phyloP scores from a whole-genome alignment of 148 eudicot genomes.

The Rhododendron molle region DNA sequence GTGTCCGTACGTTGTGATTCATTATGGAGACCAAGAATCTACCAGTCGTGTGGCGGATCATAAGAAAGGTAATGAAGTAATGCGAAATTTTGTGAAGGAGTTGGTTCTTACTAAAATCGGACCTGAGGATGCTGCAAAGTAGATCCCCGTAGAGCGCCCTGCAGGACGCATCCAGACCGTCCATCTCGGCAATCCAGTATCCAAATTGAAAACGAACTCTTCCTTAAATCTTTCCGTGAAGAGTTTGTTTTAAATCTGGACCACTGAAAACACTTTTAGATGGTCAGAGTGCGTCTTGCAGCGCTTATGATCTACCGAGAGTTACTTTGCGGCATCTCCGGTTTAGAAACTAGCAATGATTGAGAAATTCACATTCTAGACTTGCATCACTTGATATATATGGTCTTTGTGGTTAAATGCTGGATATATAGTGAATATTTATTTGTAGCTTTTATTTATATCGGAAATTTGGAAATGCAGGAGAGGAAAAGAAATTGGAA shows the following conservation, averaged over 20 bases:
- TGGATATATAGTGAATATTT: background rate
- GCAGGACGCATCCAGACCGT: too few relatives aligned
- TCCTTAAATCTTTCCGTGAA: too few relatives aligned
- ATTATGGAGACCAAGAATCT: constrained; percentile 20
- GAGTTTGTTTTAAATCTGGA: too few relatives aligned
- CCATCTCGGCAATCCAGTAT: too few relatives aligned
- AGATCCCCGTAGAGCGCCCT: too few relatives aligned
- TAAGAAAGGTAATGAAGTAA: constrained; percentile 8
- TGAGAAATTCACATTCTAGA: background rate
- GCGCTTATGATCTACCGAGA: too few relatives aligned
- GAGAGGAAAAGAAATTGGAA: constrained; percentile 18
- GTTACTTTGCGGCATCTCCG: too few relatives aligned
- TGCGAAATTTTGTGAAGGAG: background rate
- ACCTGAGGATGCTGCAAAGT: too few relatives aligned
- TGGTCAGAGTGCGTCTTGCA: too few relatives aligned
- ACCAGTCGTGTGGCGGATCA: constrained; percentile 16
- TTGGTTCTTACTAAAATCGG: background rate
- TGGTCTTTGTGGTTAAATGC: background rate
- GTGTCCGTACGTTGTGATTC: constrained; percentile 21
- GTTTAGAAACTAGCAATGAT: too few relatives aligned
- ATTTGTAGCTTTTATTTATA: background rate
- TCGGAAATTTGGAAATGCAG: constrained; percentile 7
- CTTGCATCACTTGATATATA: background rate
- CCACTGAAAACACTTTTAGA: too few relatives aligned
- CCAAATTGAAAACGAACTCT: too few relatives aligned